A percentile compares a stretch with the other conserved stretches of the same genome.
Evolutionary conservation across 768 basidiomycete species (phyloP).

Genomic region (Boletus rubescentipes): DNA sequence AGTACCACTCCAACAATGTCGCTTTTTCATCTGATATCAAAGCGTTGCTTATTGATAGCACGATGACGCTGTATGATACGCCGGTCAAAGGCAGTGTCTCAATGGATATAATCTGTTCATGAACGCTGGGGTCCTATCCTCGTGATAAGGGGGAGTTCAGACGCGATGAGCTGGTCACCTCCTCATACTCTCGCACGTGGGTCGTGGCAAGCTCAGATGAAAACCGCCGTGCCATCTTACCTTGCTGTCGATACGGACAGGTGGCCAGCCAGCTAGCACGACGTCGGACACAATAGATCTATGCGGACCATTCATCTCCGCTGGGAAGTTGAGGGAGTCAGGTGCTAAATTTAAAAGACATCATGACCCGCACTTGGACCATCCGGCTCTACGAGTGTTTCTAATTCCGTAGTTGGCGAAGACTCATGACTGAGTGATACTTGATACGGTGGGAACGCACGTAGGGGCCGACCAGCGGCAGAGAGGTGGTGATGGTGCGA

Average conservation of each 20-base stretch:
- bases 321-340: constrained; percentile 3
- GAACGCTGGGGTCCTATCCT: not conserved
- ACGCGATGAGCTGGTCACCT: not conserved
- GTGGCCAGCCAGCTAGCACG: not conserved
- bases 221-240: not conserved
- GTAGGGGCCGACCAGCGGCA: not conserved
- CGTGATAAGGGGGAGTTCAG: not conserved
- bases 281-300: constrained; percentile 1
- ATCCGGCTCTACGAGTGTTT: constrained; percentile 1
- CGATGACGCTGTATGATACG: not conserved
- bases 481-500: constrained; percentile 2
- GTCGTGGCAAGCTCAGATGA: not conserved
- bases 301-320: constrained; percentile 15
- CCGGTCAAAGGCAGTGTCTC: not conserved
- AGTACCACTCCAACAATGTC: not conserved
- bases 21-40: not conserved
- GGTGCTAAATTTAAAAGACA: constrained; percentile 7
- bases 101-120: not conserved
- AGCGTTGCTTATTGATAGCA: not conserved
- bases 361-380: constrained; percentile 7
- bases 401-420: constrained; percentile 4
- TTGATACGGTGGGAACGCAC: constrained; percentile 22
- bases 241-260: not conserved
- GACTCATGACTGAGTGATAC: constrained; percentile 5
- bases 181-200: not conserved